A percentile compares a stretch with the other conserved stretches of the same genome.
Conservation (phyloP, 306 rosid genomes). For the Rubus parviflorus region DNA sequence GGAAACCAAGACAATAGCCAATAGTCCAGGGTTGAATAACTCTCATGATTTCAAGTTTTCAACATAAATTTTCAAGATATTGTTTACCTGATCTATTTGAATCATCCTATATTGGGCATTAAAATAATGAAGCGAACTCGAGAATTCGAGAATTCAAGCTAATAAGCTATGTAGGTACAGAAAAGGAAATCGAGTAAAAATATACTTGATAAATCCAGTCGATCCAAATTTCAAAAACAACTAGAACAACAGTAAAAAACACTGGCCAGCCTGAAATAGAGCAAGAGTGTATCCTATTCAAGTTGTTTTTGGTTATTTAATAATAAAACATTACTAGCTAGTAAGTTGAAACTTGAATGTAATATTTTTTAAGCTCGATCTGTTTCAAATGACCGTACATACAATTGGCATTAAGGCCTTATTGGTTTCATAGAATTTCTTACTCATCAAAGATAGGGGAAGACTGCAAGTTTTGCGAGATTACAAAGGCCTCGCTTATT, state of each 20-base stretch:
- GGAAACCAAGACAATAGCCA: no score
- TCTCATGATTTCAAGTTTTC: no score
- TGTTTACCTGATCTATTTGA: neutral
- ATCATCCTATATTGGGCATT: neutral
- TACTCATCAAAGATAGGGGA: neutral
- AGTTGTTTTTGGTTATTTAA: no score
- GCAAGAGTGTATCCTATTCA: no score
- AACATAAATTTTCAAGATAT: no score
- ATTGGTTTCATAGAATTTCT: neutral
- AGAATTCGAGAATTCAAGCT: neutral
- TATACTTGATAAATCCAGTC: neutral
- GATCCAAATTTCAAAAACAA: constrained; percentile 6
- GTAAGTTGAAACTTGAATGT: no score
- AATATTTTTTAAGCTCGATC: no score
- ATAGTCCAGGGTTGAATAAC: no score
- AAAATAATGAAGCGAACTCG: neutral
- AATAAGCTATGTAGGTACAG: no score
- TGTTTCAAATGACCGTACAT: no score
- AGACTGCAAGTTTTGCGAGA: neutral
- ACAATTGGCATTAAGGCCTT: no score
- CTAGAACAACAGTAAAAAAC: neutral
- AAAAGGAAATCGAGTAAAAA: neutral
- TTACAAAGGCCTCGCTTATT: neutral
- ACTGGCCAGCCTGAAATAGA: constrained; percentile 7
- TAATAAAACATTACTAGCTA: no score